phyloP scores from a whole-genome alignment of 2,329 filamentous ascomycete species.

The Akanthomyces dipterigenus region DNA sequence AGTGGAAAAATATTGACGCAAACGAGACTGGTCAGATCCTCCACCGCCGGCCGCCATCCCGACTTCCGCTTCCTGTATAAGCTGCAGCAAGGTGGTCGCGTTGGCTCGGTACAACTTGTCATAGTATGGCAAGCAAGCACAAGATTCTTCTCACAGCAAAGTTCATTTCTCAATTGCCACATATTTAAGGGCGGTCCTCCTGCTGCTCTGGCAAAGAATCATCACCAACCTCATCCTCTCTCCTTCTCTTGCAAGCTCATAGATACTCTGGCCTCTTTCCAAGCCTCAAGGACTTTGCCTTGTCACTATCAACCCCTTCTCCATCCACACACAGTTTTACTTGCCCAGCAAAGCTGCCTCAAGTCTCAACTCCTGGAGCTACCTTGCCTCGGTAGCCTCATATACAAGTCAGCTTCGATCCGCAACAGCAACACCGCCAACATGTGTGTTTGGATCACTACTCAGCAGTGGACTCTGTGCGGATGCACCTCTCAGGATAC shows the following conservation, averaged over 20 bases:
- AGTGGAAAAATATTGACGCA: constrained; percentile 5
- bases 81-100: constrained; percentile 6
- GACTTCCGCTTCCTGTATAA: constrained; percentile 5
- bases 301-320: background rate
- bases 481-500: constrained; percentile 22
- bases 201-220: background rate
- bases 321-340: background rate
- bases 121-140: constrained; percentile 1
- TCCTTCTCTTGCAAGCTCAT: background rate
- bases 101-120: constrained; percentile 2
- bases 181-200: background rate
- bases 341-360: background rate
- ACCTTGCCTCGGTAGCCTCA: background rate
- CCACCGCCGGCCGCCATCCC: background rate
- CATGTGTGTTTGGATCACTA: constrained; percentile 30
- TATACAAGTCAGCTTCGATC: background rate
- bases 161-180: background rate
- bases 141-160: background rate
- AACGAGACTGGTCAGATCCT: background rate
- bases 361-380: background rate
- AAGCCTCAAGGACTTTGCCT: background rate
- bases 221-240: background rate
- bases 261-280: background rate
- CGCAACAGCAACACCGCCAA: background rate
- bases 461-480: constrained; percentile 26